Evolutionary conservation across 208 protist species (phyloP), one percentile per base, ranked within the genome.

Genomic region (Strigomonas galati): DNA sequence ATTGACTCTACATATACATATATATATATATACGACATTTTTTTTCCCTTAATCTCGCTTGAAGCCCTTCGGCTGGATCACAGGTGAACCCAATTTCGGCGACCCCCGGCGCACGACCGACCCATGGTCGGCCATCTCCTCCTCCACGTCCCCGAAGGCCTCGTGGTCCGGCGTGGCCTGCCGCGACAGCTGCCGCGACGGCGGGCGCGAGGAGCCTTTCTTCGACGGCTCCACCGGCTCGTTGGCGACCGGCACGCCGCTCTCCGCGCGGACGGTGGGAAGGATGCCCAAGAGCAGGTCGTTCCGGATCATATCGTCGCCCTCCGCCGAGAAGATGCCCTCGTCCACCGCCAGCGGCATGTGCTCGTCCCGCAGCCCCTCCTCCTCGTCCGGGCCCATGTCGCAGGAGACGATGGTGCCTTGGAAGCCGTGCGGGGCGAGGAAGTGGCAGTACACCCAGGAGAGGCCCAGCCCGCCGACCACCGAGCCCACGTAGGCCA

Each of bases 391-490:
- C 21, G 78, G 71, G 35, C 70, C 75, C 26, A 82, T 60, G 31
- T 82, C 82, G 46, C 82, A 89, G 51, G 85, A 65, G 58, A 93
- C 87, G 66, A 93, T 93, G 24, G 89, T 83, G 28, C 87, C 87
- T 49, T 93, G 87, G 51, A 93, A 93, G 49, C 87, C 87, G 65
- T 89, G 82, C 51, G 56, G 72, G 23, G 79, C 87, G 51, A 89
- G 76, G 46, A 84, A 69, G 56, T 77, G 80, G 71, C 87, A 93
- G 73, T 93, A 93, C 48, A 90, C 23, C 67, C 79, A 93, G 27
- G 87, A 90, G 6, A 87, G 35, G 14, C 37, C 65, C 32, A 53
- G 69, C 5, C 83, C 87, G n/a, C 67, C 72, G 21, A 89, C 71
- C 1, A 93, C 56, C 65, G 86, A 93, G 40, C 71, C 31, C 15